Evolutionary conservation across 768 basidiomycete species (phyloP).

Genomic region (Boletellus ananas): DNA sequence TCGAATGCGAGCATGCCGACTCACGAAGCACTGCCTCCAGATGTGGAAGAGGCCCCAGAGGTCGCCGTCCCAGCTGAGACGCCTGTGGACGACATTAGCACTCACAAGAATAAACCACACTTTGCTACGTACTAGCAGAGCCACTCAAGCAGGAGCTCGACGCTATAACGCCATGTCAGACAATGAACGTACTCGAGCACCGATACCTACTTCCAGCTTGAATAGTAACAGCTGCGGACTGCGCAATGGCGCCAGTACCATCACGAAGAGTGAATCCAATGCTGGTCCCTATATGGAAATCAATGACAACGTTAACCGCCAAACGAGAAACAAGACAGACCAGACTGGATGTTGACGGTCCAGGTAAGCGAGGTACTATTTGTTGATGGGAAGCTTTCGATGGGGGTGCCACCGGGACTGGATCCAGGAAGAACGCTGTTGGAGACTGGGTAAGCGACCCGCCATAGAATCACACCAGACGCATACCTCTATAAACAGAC

Average conservation of each 20-base stretch:
- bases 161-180: slow-evolving; percentile 26
- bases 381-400: slow-evolving; percentile 45
- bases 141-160: slow-evolving; percentile 32
- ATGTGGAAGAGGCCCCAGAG: not conserved
- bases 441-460: not conserved
- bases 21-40: slow-evolving; percentile 16
- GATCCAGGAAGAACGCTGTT: slow-evolving; percentile 53
- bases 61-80: slow-evolving; percentile 1
- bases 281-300: slow-evolving; percentile 36
- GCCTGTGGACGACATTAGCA: slow-evolving; percentile 18
- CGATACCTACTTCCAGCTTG: slow-evolving; percentile 45
- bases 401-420: slow-evolving; percentile 39
- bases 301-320: not conserved
- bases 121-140: slow-evolving; percentile 23
- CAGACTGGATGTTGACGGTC: slow-evolving; percentile 45
- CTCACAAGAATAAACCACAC: slow-evolving; percentile 5
- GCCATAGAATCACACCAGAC: not conserved
- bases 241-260: slow-evolving; percentile 44
- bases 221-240: slow-evolving; percentile 53
- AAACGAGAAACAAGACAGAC: slow-evolving; percentile 26
- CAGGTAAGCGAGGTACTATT: slow-evolving; percentile 47
- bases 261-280: slow-evolving; percentile 65
- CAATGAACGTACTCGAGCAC: not conserved
- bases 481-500: slow-evolving; percentile 37
- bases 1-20: not conserved